These are phyloP conservation scores for Pseudogymnoascus verrucosus DNA, from an alignment of 2,329 filamentous ascomycete genomes.

Conservation along the genomic window DNA sequence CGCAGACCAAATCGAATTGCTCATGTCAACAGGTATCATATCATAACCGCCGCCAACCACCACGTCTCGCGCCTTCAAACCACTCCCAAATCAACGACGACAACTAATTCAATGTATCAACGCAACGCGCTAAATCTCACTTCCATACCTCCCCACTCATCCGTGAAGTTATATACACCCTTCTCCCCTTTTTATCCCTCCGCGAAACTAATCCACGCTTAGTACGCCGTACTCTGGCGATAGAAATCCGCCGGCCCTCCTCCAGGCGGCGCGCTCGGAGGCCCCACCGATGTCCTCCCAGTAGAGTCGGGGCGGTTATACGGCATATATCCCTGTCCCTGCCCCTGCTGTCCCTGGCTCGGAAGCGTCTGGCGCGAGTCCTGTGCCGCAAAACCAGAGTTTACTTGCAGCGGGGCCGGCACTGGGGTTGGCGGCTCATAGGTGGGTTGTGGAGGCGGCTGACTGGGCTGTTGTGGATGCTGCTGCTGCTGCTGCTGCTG, in stretches of 20 bases:
- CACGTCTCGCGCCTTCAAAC: not conserved
- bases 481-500: conserved; percentile 18
- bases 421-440: conserved; percentile 24
- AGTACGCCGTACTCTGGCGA: conserved; percentile 35
- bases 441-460: conserved; percentile 15
- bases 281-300: conserved; percentile 24
- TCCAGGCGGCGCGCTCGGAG: conserved; percentile 38
- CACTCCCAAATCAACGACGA: not conserved
- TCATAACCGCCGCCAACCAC: not conserved
- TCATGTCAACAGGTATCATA: conserved; percentile 1
- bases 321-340: conserved; percentile 47
- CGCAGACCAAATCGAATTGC: not conserved
- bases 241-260: conserved; percentile 44
- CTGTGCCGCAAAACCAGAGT: conserved; percentile 28
- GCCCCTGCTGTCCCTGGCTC: conserved; percentile 35
- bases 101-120: not conserved
- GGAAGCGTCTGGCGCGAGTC: conserved; percentile 45
- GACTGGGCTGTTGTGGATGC: conserved; percentile 15
- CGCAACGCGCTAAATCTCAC: not conserved
- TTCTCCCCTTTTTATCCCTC: not conserved
- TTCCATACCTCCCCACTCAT: not conserved
- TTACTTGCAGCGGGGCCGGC: conserved; percentile 20
- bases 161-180: not conserved
- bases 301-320: conserved; percentile 31
- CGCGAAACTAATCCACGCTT: not conserved